These are phyloP conservation scores for Fraxinus nigra DNA, from an alignment of 305 asterid species.

Conservation along the genomic window DNA sequence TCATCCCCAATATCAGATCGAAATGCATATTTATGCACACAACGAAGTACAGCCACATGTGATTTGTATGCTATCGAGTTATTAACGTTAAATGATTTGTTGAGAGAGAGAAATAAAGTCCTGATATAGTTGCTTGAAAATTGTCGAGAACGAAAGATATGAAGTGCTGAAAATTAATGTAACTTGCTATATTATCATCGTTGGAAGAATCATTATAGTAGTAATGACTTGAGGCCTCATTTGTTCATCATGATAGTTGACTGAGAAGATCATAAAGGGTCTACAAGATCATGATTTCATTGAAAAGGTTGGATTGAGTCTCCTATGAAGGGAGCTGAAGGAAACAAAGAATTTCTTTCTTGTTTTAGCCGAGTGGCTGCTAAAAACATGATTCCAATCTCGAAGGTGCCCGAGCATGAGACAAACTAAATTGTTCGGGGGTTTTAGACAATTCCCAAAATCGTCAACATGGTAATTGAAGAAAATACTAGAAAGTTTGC, in stretches of 20 bases:
- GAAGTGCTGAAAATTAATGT: background rate
- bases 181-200: background rate
- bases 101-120: background rate
- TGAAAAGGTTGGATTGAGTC: background rate
- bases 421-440: background rate
- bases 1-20: background rate
- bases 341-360: background rate
- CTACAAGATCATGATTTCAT: background rate
- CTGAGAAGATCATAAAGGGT: background rate
- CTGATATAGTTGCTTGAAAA: background rate
- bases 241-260: background rate
- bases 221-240: background rate
- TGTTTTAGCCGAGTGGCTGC: background rate
- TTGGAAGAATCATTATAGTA: background rate
- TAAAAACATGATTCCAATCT: background rate
- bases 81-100: background rate
- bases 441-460: background rate
- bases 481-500: background rate
- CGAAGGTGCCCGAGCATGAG: background rate
- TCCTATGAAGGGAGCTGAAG: background rate
- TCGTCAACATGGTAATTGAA: background rate
- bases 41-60: background rate
- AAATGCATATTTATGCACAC: background rate
- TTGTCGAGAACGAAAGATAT: background rate
- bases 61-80: background rate